phyloP scores from a whole-genome alignment of 192 early-diverging fungal genomes.

The Backusella parvicylindrica region DNA sequence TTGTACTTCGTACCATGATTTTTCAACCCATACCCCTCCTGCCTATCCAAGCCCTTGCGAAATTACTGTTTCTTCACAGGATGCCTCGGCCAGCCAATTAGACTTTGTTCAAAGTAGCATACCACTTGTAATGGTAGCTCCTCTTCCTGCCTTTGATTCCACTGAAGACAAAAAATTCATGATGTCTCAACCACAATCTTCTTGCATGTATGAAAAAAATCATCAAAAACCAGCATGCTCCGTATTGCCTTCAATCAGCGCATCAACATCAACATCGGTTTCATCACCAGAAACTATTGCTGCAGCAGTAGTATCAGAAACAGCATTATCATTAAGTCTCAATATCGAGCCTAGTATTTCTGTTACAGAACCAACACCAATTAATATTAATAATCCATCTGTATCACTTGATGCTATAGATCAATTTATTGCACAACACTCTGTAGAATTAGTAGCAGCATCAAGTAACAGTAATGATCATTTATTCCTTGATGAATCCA shows the following conservation, averaged over 20 bases:
- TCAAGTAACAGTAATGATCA: not conserved
- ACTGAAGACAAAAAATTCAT: not conserved
- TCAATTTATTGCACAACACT: slow-evolving; percentile 8
- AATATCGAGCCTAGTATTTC: slow-evolving; percentile 11
- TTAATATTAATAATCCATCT: not conserved
- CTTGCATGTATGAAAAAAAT: not conserved
- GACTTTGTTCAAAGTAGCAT: not conserved
- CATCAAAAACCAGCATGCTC: not conserved
- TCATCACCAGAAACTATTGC: not conserved
- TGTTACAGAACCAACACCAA: slow-evolving; percentile 9
- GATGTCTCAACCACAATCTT: not conserved
- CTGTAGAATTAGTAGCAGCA: not conserved
- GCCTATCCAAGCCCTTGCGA: not conserved
- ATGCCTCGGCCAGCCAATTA: not conserved
- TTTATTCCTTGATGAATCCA: not conserved
- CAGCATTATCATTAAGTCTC: not conserved
- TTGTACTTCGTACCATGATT: not conserved
- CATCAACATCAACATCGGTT: not conserved
- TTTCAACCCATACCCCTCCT: not conserved
- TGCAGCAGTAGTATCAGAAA: not conserved
- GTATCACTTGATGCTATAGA: not conserved
- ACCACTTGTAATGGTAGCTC: not conserved
- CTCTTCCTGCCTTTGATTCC: not conserved
- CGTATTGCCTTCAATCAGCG: not conserved
- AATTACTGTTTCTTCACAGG: not conserved